Evolutionary conservation across 805 yeast genomes (phyloP).

Genomic region (Danielia reshetovae): DNA sequence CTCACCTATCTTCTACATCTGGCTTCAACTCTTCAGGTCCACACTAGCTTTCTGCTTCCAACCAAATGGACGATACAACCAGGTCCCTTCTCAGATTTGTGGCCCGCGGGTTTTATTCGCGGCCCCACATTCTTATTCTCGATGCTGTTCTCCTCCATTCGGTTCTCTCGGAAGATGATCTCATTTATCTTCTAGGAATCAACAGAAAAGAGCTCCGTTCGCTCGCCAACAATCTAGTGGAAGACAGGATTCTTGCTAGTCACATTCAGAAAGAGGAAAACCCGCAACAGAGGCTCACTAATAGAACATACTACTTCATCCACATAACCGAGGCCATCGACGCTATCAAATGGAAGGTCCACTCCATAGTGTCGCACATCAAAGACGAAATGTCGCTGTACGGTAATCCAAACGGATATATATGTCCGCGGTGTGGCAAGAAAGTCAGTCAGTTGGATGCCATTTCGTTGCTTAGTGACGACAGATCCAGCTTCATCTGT

Average conservation of each 20-base stretch:
- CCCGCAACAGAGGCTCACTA: slow-evolving; percentile 60
- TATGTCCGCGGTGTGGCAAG: slow-evolving; percentile 81
- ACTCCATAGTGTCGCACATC: slow-evolving; percentile 71
- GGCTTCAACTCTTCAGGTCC: not conserved
- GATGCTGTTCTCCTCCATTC: slow-evolving; percentile 88
- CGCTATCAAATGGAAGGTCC: slow-evolving; percentile 94
- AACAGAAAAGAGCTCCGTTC: slow-evolving; percentile 84
- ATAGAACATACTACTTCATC: slow-evolving; percentile 79
- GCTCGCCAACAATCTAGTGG: slow-evolving; percentile 73
- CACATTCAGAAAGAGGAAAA: slow-evolving; percentile 65
- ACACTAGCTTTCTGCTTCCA: no score
- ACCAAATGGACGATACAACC: slow-evolving; percentile 39
- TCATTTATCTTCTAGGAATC: slow-evolving; percentile 74
- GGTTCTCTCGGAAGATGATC: slow-evolving; percentile 89
- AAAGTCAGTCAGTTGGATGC: slow-evolving; percentile 87
- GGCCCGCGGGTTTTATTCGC: slow-evolving; percentile 81
- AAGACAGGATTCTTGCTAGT: slow-evolving; percentile 72
- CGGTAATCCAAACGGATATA: slow-evolving; percentile 89
- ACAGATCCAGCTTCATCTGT: slow-evolving; percentile 76
- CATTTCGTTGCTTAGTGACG: slow-evolving; percentile 73
- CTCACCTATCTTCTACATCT: not conserved
- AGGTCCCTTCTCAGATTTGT: slow-evolving; percentile 68
- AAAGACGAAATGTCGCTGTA: slow-evolving; percentile 81
- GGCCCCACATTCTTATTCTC: slow-evolving; percentile 74
- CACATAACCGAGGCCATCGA: slow-evolving; percentile 93